phyloP scores from a whole-genome alignment of 768 basidiomycete genomes.

The Sporobolomyces phaffii region DNA sequence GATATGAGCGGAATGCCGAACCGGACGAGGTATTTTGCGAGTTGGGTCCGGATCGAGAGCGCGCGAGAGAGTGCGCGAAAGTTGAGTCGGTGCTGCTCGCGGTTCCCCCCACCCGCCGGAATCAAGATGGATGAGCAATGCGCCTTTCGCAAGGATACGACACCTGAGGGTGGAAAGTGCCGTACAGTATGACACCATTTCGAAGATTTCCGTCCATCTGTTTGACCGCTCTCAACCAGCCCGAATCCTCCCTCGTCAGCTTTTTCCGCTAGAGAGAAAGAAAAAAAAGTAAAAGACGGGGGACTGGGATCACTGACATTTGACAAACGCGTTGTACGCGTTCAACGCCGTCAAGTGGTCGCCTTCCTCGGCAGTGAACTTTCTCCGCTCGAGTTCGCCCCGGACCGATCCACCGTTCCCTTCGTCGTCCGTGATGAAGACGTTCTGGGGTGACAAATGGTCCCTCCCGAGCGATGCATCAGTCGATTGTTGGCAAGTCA shows the following conservation, averaged over 20 bases:
- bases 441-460: slow-evolving; percentile 60
- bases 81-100: slow-evolving; percentile 73
- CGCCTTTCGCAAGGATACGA: too few relatives aligned
- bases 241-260: too few relatives aligned
- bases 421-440: slow-evolving; percentile 81
- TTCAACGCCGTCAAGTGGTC: slow-evolving; percentile 93
- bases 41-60: slow-evolving; percentile 86
- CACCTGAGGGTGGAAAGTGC: neutral
- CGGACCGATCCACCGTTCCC: slow-evolving; percentile 64
- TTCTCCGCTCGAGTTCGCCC: slow-evolving; percentile 84
- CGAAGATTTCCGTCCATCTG: slow-evolving; percentile 59
- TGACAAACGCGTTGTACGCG: slow-evolving; percentile 87
- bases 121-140: too few relatives aligned
- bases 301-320: slow-evolving; percentile 51
- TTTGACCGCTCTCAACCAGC: too few relatives aligned
- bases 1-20: slow-evolving; percentile 75
- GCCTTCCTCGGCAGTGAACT: slow-evolving; percentile 97
- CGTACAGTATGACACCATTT: slow-evolving; percentile 73
- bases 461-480: neutral
- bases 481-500: neutral
- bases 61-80: slow-evolving; percentile 91
- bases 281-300: neutral
- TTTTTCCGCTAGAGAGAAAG: neutral
- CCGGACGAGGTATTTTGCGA: slow-evolving; percentile 88
- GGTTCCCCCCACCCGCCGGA: too few relatives aligned